Percentiles rank a stretch among this genome's conserved stretches.
Conservation (phyloP, 306 rosid genomes). For the Quercus rubra region DNA sequence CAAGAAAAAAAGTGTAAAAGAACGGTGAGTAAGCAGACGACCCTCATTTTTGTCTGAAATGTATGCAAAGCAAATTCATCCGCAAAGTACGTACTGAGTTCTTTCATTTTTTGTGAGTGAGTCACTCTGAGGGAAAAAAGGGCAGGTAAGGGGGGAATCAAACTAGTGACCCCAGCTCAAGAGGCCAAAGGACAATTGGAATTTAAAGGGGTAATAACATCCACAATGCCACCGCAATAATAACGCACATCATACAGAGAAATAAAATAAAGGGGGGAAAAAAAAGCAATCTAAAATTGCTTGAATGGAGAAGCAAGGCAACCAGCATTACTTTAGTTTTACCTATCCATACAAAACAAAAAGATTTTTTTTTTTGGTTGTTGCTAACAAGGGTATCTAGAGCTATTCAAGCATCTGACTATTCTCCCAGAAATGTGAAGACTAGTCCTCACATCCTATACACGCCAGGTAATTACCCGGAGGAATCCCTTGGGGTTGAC, state of each 20-base stretch:
- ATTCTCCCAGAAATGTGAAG: too few species aligned
- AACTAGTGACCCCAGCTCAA: not conserved
- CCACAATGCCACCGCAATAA: not conserved
- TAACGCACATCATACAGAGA: not conserved
- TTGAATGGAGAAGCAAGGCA: not conserved
- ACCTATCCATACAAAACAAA: not conserved
- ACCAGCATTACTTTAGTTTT: not conserved
- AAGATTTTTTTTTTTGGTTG: not conserved
- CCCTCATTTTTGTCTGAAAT: not conserved
- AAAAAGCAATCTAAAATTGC: not conserved
- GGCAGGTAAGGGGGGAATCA: not conserved
- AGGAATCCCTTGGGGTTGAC: too few species aligned
- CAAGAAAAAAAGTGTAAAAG: conserved; percentile 23
- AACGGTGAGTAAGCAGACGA: conserved; percentile 11
- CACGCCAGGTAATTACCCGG: too few species aligned
- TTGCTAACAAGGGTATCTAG: too few species aligned
- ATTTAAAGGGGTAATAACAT: not conserved
- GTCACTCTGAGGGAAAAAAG: not conserved
- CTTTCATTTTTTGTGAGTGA: not conserved
- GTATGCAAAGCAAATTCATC: not conserved
- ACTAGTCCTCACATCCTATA: too few species aligned
- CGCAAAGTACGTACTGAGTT: not conserved
- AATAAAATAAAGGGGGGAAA: not conserved
- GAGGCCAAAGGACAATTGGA: not conserved
- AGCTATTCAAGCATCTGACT: too few species aligned